Evolutionary conservation across 257 asterid genomes (phyloP).

Genomic region (Solanum verrucosum): DNA sequence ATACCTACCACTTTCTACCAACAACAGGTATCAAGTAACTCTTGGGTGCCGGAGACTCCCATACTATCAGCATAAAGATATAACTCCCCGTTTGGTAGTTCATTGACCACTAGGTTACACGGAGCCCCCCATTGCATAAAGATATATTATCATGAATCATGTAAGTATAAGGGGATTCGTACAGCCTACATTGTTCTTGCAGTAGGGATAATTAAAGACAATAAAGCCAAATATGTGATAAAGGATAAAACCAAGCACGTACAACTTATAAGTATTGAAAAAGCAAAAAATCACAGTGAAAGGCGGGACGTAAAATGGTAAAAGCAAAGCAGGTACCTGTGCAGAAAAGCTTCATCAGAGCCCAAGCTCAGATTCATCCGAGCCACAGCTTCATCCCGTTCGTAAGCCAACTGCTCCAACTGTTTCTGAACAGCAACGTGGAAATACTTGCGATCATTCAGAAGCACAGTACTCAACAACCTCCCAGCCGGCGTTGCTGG

Average conservation of each 20-base stretch:
- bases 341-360: constrained; percentile 72
- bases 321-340: constrained; percentile 37
- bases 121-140: not conserved
- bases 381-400: constrained; percentile 49
- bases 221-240: not conserved
- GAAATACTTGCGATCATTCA: constrained; percentile 47
- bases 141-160: not conserved
- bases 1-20: not conserved
- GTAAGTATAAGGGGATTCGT: not conserved
- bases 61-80: too few relatives aligned
- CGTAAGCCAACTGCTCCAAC: constrained; percentile 46
- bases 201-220: not conserved
- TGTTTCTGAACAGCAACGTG: constrained; percentile 38
- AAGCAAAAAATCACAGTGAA: not conserved
- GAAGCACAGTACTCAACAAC: constrained; percentile 39
- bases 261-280: not conserved
- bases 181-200: not conserved
- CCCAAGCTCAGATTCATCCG: constrained; percentile 44
- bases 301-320: too few relatives aligned
- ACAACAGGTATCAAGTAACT: not conserved
- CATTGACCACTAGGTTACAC: not conserved
- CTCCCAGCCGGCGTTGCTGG: constrained; percentile 62
- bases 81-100: not conserved
- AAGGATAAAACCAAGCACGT: not conserved
- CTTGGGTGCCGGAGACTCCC: too few relatives aligned